Conservation (phyloP, 768 basidiomycete genomes). For the Rhodotorula kratochvilovae region DNA sequence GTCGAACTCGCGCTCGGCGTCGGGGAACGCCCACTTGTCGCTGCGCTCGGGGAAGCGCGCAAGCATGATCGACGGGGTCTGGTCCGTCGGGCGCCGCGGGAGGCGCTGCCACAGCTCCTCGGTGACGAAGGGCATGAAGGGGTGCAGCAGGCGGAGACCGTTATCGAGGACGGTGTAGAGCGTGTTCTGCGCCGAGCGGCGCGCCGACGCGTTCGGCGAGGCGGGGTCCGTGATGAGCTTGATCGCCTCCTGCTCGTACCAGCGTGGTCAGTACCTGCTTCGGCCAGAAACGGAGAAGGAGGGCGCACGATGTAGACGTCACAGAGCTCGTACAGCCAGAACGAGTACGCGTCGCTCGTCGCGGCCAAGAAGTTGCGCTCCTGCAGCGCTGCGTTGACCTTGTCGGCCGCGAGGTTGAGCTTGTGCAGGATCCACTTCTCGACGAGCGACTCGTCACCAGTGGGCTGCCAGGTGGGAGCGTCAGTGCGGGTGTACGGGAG, state of each 20-base stretch:
- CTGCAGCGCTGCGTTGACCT: slow-evolving; percentile 68
- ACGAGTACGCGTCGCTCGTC: slow-evolving; percentile 76
- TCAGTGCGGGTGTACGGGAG: not conserved
- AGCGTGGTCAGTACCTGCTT: slow-evolving; percentile 43
- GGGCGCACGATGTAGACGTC: slow-evolving; percentile 75
- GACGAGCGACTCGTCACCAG: slow-evolving; percentile 82
- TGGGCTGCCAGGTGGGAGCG: slow-evolving; percentile 55
- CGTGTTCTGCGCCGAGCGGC: slow-evolving; percentile 86
- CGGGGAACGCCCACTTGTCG: slow-evolving; percentile 47
- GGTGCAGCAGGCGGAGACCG: slow-evolving; percentile 84
- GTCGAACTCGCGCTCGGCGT: slow-evolving; percentile 80
- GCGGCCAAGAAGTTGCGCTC: slow-evolving; percentile 91
- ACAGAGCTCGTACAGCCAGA: slow-evolving; percentile 98
- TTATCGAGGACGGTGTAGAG: slow-evolving; percentile 89
- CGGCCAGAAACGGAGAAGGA: slow-evolving; percentile 48
- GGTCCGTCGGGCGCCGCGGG: slow-evolving; percentile 74
- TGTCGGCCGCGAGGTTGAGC: slow-evolving; percentile 71
- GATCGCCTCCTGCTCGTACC: slow-evolving; percentile 66
- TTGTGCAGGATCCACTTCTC: slow-evolving; percentile 96
- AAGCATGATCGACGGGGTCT: slow-evolving; percentile 83
- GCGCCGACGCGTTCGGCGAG: slow-evolving; percentile 54
- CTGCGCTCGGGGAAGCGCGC: slow-evolving; percentile 68
- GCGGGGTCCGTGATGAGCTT: slow-evolving; percentile 91
- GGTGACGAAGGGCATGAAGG: slow-evolving; percentile 98
- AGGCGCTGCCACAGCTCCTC: slow-evolving; percentile 98